Percentiles rank a stretch among this genome's conserved stretches.
These are phyloP conservation scores for Vitrella brassicaformis DNA, from an alignment of 73 alveolate genomes.

Conservation along the genomic window DNA sequence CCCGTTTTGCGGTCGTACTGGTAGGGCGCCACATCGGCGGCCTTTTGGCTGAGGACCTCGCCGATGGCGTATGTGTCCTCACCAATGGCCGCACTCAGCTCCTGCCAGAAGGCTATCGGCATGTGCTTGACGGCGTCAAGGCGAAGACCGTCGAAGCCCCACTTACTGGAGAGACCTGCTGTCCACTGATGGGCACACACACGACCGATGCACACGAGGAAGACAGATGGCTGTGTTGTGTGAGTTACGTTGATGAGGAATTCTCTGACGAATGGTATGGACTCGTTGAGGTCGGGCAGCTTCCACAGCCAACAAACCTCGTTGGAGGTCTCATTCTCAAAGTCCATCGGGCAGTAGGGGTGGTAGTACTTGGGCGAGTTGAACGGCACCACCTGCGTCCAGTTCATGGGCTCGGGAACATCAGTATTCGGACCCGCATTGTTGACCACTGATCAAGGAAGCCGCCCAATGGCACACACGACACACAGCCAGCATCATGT, in stretches of 20 bases:
- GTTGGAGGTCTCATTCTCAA: conserved; percentile 17
- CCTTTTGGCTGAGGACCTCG: conserved; percentile 57
- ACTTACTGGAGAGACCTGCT: conserved; percentile 38
- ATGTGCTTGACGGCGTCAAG: conserved; percentile 69
- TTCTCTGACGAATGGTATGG: conserved; percentile 52
- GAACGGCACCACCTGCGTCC: conserved; percentile 63
- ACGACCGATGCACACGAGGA: too few relatives aligned
- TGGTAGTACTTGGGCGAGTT: conserved; percentile 70
- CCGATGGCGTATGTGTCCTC: conserved; percentile 76
- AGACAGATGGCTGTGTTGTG: too few relatives aligned
- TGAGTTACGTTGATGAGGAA: conserved; percentile 39
- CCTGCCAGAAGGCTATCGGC: conserved; percentile 75
- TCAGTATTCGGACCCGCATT: conserved; percentile 89
- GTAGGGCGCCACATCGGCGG: conserved; percentile 55
- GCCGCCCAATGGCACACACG: too few relatives aligned
- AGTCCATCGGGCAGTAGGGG: conserved; percentile 44
- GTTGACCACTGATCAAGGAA: too few relatives aligned
- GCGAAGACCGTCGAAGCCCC: conserved; percentile 80
- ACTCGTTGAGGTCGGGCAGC: conserved; percentile 79
- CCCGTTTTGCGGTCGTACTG: too few relatives aligned
- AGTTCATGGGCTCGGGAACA: conserved; percentile 47
- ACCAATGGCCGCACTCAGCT: conserved; percentile 64
- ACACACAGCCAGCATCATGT: too few relatives aligned
- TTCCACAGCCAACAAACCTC: conserved; percentile 76
- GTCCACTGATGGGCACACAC: too few relatives aligned